Conservation (phyloP, 768 basidiomycete genomes). For the Russula sp. region DNA sequence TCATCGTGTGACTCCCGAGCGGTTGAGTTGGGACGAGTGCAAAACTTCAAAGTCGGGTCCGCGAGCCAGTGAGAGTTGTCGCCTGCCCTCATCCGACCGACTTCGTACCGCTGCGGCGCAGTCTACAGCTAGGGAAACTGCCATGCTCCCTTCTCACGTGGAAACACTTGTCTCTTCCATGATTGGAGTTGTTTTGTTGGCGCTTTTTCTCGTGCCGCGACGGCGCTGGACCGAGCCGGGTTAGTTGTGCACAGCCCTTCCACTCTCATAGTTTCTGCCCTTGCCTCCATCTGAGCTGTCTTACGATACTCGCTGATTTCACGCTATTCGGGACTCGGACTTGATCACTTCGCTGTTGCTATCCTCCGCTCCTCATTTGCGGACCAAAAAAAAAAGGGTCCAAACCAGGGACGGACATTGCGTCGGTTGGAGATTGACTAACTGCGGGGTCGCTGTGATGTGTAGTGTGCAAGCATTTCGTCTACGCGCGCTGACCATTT, state of each 20-base stretch:
- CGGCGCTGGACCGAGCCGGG: neutral
- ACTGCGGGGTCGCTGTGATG: neutral
- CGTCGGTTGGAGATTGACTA: neutral
- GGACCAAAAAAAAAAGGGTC: neutral
- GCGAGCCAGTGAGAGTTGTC: neutral
- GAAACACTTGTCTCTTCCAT: neutral
- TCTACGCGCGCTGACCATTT: neutral
- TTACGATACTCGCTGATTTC: neutral
- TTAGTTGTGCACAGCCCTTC: neutral
- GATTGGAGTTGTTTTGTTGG: neutral
- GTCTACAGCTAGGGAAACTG: neutral
- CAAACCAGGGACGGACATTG: neutral
- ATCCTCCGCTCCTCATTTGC: neutral
- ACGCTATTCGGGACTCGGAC: neutral
- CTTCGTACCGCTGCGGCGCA: neutral
- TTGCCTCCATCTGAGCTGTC: neutral
- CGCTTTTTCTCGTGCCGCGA: neutral
- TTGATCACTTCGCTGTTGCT: neutral
- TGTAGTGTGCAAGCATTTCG: neutral
- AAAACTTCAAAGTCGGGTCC: neutral
- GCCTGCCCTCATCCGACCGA: slow-evolving; percentile 7
- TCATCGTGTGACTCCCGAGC: neutral
- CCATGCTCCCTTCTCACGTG: slow-evolving; percentile 7
- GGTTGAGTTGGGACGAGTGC: neutral
- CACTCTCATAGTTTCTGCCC: neutral